These are phyloP conservation scores for Aureobasidium subglaciale DNA, from an alignment of 2,329 filamentous ascomycete species.

Conservation along the genomic window DNA sequence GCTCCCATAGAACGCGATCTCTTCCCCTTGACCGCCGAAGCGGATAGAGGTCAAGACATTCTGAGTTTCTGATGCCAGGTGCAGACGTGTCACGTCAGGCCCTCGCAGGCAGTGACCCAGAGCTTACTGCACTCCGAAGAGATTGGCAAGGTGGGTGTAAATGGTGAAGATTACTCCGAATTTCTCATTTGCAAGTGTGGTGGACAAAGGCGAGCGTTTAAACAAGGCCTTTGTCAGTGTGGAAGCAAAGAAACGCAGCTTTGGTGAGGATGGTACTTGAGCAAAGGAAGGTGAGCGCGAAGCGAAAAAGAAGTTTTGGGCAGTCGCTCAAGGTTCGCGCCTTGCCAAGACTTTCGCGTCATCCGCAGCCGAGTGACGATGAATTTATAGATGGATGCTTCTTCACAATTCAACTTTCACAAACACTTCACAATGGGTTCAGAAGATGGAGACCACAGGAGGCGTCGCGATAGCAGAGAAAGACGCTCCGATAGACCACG, in stretches of 20 bases:
- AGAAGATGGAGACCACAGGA: neutral
- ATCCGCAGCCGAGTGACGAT: neutral
- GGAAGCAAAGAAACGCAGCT: conserved; percentile 95
- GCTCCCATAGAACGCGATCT: conserved; percentile 64
- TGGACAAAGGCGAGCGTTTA: conserved; percentile 20
- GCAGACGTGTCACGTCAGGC: conserved; percentile 78
- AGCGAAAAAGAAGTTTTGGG: conserved; percentile 6
- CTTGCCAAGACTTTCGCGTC: conserved; percentile 7
- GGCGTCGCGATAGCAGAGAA: neutral
- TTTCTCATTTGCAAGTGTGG: conserved; percentile 80
- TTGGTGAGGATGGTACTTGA: conserved; percentile 79
- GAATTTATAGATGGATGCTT: neutral
- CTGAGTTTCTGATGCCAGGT: conserved; percentile 90
- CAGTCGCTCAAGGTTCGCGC: conserved; percentile 13
- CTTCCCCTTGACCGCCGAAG: neutral
- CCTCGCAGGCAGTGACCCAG: conserved; percentile 68
- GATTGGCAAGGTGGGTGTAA: conserved; percentile 33
- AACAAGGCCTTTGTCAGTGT: conserved; percentile 45
- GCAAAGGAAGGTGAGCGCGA: conserved; percentile 32
- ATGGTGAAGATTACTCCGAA: conserved; percentile 92
- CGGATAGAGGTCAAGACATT: conserved; percentile 29
- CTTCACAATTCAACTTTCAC: neutral
- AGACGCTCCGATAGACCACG: neutral
- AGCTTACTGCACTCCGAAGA: conserved; percentile 24
- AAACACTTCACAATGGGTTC: conserved; percentile 1